A percentile compares a stretch with the other conserved stretches of the same genome.
phyloP scores from a whole-genome alignment of 768 basidiomycete genomes.

The Psilocybe cubensis region DNA sequence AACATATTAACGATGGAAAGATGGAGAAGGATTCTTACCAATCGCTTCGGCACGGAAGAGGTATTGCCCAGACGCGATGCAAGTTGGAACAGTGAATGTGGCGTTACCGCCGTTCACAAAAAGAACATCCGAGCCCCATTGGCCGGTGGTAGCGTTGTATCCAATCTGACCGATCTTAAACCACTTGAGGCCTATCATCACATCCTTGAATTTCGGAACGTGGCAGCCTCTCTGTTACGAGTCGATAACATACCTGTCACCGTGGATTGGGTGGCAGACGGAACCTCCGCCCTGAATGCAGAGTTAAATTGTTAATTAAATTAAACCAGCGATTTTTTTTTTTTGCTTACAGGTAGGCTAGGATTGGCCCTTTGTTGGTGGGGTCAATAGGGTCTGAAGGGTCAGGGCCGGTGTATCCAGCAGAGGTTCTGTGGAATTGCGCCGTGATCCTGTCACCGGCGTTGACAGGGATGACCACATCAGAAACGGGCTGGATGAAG shows the following conservation, averaged over 20 bases:
- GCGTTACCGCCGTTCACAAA: constrained; percentile 53
- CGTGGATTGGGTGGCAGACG: constrained; percentile 43
- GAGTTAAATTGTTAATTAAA: neutral
- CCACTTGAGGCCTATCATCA: constrained; percentile 46
- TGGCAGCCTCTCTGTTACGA: constrained; percentile 4
- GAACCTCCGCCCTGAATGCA: constrained; percentile 42
- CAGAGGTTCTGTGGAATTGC: constrained; percentile 49
- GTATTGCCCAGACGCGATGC: constrained; percentile 51
- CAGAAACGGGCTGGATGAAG: constrained; percentile 48
- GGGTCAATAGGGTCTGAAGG: constrained; percentile 44
- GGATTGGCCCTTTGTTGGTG: constrained; percentile 43
- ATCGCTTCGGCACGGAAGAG: constrained; percentile 56
- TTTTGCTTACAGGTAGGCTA: constrained; percentile 47
- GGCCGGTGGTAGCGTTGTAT: constrained; percentile 30
- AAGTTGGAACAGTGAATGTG: constrained; percentile 48
- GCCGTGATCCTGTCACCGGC: constrained; percentile 52
- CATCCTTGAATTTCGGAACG: neutral
- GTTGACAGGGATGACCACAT: constrained; percentile 46
- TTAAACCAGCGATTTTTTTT: neutral
- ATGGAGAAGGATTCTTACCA: constrained; percentile 32
- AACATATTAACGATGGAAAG: neutral
- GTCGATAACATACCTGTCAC: constrained; percentile 35
- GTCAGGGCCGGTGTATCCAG: constrained; percentile 35
- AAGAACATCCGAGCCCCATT: constrained; percentile 52
- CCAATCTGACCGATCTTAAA: constrained; percentile 60